These are phyloP conservation scores for Parathielavia hyrcaniae DNA, from an alignment of 495 filamentous ascomycete genomes.

Conservation along the genomic window DNA sequence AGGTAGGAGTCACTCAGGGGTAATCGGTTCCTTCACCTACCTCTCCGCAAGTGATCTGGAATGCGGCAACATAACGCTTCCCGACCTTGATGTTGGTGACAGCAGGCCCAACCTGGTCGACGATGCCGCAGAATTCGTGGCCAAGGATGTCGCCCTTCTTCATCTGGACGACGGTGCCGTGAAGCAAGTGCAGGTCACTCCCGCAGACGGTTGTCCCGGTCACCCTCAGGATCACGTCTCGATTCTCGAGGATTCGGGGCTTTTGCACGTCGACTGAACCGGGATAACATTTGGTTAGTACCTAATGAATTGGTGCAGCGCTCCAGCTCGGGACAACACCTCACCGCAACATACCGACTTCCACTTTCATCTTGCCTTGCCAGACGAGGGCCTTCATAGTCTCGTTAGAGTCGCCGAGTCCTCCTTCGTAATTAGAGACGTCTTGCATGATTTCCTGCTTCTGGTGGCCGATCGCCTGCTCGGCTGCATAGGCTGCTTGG, in stretches of 20 bases:
- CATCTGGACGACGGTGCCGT: slow-evolving; percentile 62
- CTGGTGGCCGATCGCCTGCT: slow-evolving; percentile 61
- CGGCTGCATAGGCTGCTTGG: slow-evolving; percentile 57
- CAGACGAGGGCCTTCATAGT: slow-evolving; percentile 69
- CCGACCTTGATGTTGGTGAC: slow-evolving; percentile 55
- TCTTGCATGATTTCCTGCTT: slow-evolving; percentile 55
- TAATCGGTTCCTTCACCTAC: slow-evolving; percentile 1
- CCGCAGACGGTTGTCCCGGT: slow-evolving; percentile 86
- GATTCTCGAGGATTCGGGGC: slow-evolving; percentile 62
- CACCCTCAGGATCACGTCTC: slow-evolving; percentile 77
- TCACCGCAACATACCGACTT: slow-evolving; percentile 40
- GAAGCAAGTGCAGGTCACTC: slow-evolving; percentile 75
- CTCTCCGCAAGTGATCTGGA: slow-evolving; percentile 74
- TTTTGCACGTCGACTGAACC: slow-evolving; percentile 54
- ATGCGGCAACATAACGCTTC: slow-evolving; percentile 75
- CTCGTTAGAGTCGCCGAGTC: slow-evolving; percentile 40
- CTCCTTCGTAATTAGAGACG: slow-evolving; percentile 43
- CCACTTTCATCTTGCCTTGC: slow-evolving; percentile 63
- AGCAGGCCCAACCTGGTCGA: slow-evolving; percentile 61
- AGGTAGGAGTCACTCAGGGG: not conserved
- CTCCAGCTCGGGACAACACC: too few species aligned
- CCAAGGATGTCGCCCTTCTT: slow-evolving; percentile 82
- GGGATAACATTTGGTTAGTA: not conserved
- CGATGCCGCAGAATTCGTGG: slow-evolving; percentile 81
- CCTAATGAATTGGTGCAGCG: not conserved